Evolutionary conservation across 2,329 filamentous ascomycete species (phyloP).

Genomic region (Emericellopsis atlantica): DNA sequence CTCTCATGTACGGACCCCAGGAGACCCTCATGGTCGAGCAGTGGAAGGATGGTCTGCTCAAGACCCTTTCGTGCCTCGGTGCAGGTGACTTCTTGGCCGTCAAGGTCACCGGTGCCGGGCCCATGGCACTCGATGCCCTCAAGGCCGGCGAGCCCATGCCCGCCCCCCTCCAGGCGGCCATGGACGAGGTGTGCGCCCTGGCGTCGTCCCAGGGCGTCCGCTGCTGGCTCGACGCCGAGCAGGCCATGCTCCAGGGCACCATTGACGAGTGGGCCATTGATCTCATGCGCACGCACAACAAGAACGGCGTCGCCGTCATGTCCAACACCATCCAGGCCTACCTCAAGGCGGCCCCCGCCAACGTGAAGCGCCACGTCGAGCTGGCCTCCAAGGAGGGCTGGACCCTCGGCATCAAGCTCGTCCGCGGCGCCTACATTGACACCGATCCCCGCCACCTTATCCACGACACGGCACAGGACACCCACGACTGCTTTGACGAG

Average conservation of each 20-base stretch:
- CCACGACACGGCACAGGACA: conserved; percentile 52
- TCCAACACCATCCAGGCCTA: conserved; percentile 67
- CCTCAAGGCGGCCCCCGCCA: conserved; percentile 41
- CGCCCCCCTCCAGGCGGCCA: conserved; percentile 47
- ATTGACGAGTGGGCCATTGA: conserved; percentile 62
- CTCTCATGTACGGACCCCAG: background rate
- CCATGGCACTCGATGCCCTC: conserved; percentile 51
- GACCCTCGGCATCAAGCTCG: conserved; percentile 53
- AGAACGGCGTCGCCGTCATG: conserved; percentile 46
- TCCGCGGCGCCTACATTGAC: conserved; percentile 54
- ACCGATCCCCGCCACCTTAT: conserved; percentile 52
- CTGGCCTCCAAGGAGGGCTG: conserved; percentile 41
- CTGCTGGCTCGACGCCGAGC: conserved; percentile 69
- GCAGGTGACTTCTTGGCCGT: conserved; percentile 43
- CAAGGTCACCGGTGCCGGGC: conserved; percentile 66
- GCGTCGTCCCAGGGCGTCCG: conserved; percentile 52
- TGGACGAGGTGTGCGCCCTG: conserved; percentile 56
- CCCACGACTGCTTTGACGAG: conserved; percentile 53
- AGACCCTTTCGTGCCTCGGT: conserved; percentile 3
- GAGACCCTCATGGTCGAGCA: background rate
- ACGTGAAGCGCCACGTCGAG: conserved; percentile 41
- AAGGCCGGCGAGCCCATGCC: conserved; percentile 46
- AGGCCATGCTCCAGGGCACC: conserved; percentile 56
- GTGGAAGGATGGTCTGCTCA: conserved; percentile 1
- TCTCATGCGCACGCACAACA: conserved; percentile 63